phyloP scores from a whole-genome alignment of 116 monocot species.

The Trichopus zeylanicus region DNA sequence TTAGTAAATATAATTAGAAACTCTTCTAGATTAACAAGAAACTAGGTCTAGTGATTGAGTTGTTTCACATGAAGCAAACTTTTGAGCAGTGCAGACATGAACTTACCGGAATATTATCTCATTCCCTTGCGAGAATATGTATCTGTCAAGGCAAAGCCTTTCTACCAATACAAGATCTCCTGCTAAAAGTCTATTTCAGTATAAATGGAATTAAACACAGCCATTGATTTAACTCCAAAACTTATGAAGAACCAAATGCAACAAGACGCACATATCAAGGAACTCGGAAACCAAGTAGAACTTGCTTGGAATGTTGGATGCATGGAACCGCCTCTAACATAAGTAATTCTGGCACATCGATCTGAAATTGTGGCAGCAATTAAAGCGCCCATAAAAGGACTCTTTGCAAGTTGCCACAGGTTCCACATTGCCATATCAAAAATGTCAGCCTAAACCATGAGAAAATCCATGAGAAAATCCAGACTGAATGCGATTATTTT shows the following conservation, averaged over 20 bases:
- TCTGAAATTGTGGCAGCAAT: slow-evolving; percentile 71
- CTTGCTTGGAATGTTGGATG: slow-evolving; percentile 54
- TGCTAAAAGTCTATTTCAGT: slow-evolving; percentile 5
- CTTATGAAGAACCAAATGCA: no score
- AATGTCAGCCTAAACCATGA: neutral
- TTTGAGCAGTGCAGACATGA: no score
- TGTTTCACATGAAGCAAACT: no score
- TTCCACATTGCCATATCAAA: slow-evolving; percentile 35
- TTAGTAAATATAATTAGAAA: neutral
- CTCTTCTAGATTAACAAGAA: no score
- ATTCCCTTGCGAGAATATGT: slow-evolving; percentile 72
- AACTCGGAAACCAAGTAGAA: slow-evolving; percentile 21
- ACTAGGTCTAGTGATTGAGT: no score
- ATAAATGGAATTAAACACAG: neutral
- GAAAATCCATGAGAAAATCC: neutral
- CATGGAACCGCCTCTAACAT: slow-evolving; percentile 71
- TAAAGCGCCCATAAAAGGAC: slow-evolving; percentile 15
- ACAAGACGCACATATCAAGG: slow-evolving; percentile 33
- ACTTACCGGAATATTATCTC: slow-evolving; percentile 64
- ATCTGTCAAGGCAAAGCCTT: slow-evolving; percentile 62
- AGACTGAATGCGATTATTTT: neutral
- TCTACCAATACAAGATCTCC: slow-evolving; percentile 65
- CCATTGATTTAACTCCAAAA: neutral
- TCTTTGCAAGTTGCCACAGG: slow-evolving; percentile 49
- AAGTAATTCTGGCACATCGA: slow-evolving; percentile 42